Evolutionary conservation across 495 filamentous ascomycete genomes (phyloP), one percentile per base, ranked within the genome.

Genomic region (Neurospora tetrasperma): DNA sequence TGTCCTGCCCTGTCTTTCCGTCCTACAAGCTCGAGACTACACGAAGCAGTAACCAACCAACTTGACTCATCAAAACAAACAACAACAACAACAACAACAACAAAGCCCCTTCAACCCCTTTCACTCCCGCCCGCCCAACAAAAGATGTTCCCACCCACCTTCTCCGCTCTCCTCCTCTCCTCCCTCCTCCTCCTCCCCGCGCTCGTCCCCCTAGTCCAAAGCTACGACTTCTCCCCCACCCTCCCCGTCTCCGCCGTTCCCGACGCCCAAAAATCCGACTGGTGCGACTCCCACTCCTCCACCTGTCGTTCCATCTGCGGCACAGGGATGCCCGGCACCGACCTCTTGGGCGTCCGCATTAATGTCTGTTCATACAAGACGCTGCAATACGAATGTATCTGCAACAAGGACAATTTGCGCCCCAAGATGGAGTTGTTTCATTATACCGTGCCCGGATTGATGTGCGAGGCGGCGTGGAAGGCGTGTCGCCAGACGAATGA

Each of bases 341-440:
- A 54, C 10, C 20, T 23, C 4, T 0, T 10, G 0, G 46, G 46
- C 4, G 20, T 23, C 0, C 23, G 20, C 0, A 12, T n/a, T n/a
- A 54, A 54, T 2, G 0, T 3, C 0, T 48, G n/a, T 3, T 11
- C 11, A 31, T 31, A 31, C 27, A 31, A 31, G 27, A 31, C 27
- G 27, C 27, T 31, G 2, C 27, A 31, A 31, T 54, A 6, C 0
- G n/a, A 23, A 20, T 54, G 46, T 10, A 1, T 54, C n/a, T 54
- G 46, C 46, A 23, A 2, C 46, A 54, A 54, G 46, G n/a, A 54
- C 20, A 23, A 54, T 0, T 0, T 12, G 0, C 5, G 12, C 1
- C 0, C 1, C 4, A 23, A 23, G 0, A 54, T 23, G 46, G 46
- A 23, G 0, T 9, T 20, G 0, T 54, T 20, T 4, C 20, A 54